Conservation (phyloP, 148 eudicot genomes). For the Chenopodium suecicum region DNA sequence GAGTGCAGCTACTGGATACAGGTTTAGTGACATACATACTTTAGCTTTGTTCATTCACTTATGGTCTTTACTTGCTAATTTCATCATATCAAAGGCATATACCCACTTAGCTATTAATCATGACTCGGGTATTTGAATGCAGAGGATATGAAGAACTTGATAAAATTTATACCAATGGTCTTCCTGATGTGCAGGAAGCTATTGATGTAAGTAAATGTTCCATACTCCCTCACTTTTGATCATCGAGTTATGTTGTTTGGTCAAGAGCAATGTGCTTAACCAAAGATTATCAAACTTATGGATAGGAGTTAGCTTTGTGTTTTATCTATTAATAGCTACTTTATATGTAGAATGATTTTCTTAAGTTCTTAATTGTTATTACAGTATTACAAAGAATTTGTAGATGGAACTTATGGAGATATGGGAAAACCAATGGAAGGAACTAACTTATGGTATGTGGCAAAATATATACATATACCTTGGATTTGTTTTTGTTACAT, state of each 20-base stretch:
- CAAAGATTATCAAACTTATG: background rate
- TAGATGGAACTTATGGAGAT: slow-evolving; percentile 60
- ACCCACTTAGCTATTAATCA: background rate
- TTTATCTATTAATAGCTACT: too few species aligned
- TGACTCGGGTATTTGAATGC: slow-evolving; percentile 28
- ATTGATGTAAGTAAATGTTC: slow-evolving; percentile 89
- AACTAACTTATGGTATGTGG: slow-evolving; percentile 68
- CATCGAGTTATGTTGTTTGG: slow-evolving; percentile 1
- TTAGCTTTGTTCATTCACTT: too few species aligned
- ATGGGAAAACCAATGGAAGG: slow-evolving; percentile 74
- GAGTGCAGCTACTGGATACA: too few species aligned
- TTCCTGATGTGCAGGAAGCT: slow-evolving; percentile 90
- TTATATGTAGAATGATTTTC: background rate
- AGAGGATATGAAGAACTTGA: slow-evolving; percentile 92
- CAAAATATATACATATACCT: too few species aligned
- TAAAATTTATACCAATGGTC: slow-evolving; percentile 79
- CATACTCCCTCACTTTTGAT: too few species aligned
- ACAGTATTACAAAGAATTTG: slow-evolving; percentile 78
- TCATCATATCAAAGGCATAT: too few species aligned
- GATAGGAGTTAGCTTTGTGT: too few species aligned
- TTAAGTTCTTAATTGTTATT: background rate
- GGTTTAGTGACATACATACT: too few species aligned
- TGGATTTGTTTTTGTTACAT: too few species aligned
- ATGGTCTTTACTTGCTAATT: too few species aligned
- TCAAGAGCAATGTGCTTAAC: background rate